phyloP scores from a whole-genome alignment of 1,284 basidiomycete genomes.

The Trametes versicolor region DNA sequence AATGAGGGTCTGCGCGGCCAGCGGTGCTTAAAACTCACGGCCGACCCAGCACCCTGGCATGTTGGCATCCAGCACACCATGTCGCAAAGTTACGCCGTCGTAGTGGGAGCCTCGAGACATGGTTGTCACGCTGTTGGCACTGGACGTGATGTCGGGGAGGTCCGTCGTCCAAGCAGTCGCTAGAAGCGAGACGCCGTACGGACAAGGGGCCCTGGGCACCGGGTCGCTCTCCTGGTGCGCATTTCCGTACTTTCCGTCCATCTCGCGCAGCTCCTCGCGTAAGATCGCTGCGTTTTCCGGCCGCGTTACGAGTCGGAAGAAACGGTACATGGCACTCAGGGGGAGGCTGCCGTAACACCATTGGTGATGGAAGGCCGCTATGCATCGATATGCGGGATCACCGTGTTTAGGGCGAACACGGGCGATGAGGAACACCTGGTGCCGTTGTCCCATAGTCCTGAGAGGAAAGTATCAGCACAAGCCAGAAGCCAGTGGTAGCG shows the following conservation, averaged over 20 bases:
- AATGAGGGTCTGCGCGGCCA: neutral
- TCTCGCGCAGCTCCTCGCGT: neutral
- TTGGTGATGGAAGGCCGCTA: constrained; percentile 7
- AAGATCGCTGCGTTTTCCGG: neutral
- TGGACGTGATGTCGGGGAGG: neutral
- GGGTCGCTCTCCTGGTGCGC: neutral
- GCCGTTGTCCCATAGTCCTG: neutral
- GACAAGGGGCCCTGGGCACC: neutral
- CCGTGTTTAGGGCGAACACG: neutral
- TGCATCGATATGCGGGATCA: neutral
- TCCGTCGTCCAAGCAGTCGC: neutral
- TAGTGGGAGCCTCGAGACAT: neutral
- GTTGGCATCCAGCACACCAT: neutral
- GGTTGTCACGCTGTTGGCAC: no score
- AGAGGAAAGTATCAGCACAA: no score
- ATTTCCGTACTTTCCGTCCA: constrained; percentile 1
- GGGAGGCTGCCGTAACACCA: neutral
- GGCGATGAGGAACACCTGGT: constrained; percentile 7
- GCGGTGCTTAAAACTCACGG: neutral
- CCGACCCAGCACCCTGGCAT: neutral
- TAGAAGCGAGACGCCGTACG: neutral
- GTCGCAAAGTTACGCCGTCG: neutral
- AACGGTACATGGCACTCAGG: neutral
- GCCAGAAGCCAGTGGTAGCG: no score
- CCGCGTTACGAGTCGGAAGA: neutral